Evolutionary conservation across 306 rosid species (phyloP).

Genomic region (Cajanus cajan): DNA sequence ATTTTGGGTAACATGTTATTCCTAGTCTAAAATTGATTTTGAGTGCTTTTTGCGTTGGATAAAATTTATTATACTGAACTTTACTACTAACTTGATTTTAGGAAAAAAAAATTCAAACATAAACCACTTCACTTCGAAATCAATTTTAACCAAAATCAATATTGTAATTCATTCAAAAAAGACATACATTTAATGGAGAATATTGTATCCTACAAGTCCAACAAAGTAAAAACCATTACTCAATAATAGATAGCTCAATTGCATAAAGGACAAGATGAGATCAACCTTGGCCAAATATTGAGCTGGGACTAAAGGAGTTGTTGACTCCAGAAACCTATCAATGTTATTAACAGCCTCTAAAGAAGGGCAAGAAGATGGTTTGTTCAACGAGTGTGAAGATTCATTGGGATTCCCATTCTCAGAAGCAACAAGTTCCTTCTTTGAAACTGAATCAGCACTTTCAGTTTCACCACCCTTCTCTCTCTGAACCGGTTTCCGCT

Average conservation of each 20-base stretch:
- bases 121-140: not conserved
- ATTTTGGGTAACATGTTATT: not conserved
- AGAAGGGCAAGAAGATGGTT: slow-evolving; percentile 36
- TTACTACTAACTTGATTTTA: not conserved
- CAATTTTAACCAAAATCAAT: not conserved
- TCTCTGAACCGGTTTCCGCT: slow-evolving; percentile 54
- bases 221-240: slow-evolving; percentile 12
- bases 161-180: not conserved
- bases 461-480: slow-evolving; percentile 48
- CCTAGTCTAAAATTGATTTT: not conserved
- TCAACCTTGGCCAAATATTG: slow-evolving; percentile 82
- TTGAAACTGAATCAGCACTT: slow-evolving; percentile 41
- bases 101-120: not conserved
- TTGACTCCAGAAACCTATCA: slow-evolving; percentile 68
- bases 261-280: slow-evolving; percentile 21
- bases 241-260: not conserved
- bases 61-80: not conserved
- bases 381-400: slow-evolving; percentile 27
- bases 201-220: not conserved
- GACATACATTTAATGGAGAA: not conserved
- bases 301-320: slow-evolving; percentile 68
- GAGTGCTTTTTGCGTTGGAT: not conserved
- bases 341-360: slow-evolving; percentile 46
- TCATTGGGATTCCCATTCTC: slow-evolving; percentile 35
- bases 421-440: slow-evolving; percentile 35